Base-by-base conservation (phyloP, 2,329 filamentous ascomycete species). In the Neocucurbitaria cava region DNA sequence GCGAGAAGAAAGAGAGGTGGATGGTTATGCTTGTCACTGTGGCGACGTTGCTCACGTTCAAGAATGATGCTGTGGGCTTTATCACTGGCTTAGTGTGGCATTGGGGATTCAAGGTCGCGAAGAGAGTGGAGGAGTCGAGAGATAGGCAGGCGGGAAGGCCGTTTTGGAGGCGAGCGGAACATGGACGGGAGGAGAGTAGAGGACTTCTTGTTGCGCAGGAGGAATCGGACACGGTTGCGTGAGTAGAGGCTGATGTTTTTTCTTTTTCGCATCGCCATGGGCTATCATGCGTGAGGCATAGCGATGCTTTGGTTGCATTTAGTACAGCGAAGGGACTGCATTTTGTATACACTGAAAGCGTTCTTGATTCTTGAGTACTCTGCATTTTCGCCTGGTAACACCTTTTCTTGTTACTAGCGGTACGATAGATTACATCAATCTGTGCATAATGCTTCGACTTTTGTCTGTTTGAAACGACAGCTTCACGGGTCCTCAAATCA, bases 1-100 rank as follows among this genome's bases (percentile, higher is more conserved):
- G 85, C 46, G 90, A 95, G 75, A 83, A 87, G 41, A 84, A 83
- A 51, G 86, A 91, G 72, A 83, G 92, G 52, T 96, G 91, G 90
- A 90, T 87, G 20, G 88, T 96, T 0, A 96, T 97, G 92, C 82
- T 96, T 54, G 88, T 93, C 58, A 98, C 94, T 0, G 87, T 91
- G 8, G 92, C 90, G 0, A 85, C 89, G 2, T 83, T 96, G 49
- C 76, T 98, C 45, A 92, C 91, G 0, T 96, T 96, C 68, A 89
- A 87, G 73, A 98, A 97, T 69, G 93, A 96, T 76, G 92, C 89
- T 0, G 85, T 96, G 5, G 94, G 94, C 0, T 96, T 97, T 66
- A 56, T 90, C 13, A 91, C 89, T 0, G 94, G 94, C 0, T 85
- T 96, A 81, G 72, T 90, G 3, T 96, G 92, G 72, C 87, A 94